Evolutionary conservation across 1,284 basidiomycete species (phyloP), one percentile per base, ranked within the genome.

Genomic region (Ceratobasidium sp.): DNA sequence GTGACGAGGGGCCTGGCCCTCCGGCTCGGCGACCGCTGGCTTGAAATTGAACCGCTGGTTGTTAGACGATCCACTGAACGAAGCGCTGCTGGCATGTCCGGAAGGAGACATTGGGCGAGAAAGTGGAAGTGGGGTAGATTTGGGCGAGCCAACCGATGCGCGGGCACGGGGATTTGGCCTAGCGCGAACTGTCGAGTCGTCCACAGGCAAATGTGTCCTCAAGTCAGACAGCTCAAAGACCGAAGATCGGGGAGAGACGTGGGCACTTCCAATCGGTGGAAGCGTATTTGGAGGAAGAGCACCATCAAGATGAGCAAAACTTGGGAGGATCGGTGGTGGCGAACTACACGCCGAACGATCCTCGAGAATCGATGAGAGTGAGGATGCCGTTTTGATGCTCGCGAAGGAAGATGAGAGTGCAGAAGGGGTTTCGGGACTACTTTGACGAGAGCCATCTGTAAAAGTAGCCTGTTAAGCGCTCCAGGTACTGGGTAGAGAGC

Each of bases 191-290:
- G 40, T 66, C 46, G 48, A 62, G 42, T 65, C 61, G 50, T 76
- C 74, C 10, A 65, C 54, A 3, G 74, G 74, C n/a, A 76, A 56
- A 26, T 65, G 65, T 2, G 74, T 76, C 54, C 64, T 57, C 38
- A 76, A 64, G 66, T 76, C 74, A 6, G 74, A 76, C 2, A 76
- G 54, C 44, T 76, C 74, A 42, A 76, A 67, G 5, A 62, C 74
- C 12, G 54, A 59, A 9, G 74, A 76, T 57, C 59, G 64, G 42
- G 74, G 54, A 44, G 68, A 70, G 15, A 70, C 54, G 54, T 70
- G 68, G 5, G 38, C 68, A 40, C 40, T 23, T 38, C 64, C 54
- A 54, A 62, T 61, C 42, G 56, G 44, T 23, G 48, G 70, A 26
- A 66, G 64, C 1, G 64, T 66, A 42, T 33, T 50, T 33, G 56